Evolutionary conservation across 495 filamentous ascomycete genomes (phyloP), one percentile per base, ranked within the genome.

Genomic region (Talaromyces nanjingensis): DNA sequence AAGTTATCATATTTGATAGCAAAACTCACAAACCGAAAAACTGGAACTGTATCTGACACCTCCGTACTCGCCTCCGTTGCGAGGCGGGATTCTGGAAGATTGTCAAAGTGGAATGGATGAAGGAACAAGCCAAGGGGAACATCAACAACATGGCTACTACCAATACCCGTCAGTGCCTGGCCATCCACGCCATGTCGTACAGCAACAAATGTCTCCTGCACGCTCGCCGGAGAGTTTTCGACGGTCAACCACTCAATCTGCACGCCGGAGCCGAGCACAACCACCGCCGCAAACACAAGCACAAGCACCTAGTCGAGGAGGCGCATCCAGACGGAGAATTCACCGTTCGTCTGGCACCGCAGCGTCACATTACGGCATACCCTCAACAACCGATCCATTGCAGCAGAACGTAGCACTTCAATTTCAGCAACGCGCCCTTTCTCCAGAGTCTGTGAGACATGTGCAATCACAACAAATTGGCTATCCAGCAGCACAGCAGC

Each of bases 71-170:
- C 84, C 83, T 73, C 78, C 77, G 63, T 60, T 70, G 75, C 70
- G 74, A 73, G 78, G 73, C 71, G 73, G 70, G 64, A 75, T 74
- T 72, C 67, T 67, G 68, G 70, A 75, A 74, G 68, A 72, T 71
- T 72, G 69, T 65, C 71, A 78, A 65, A 72, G 77, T 80, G 85
- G 79, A 59, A 91, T 92, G 89, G 89, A 90, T 81, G 86, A 88
- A 77, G 83, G 86, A 71, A 76, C 77, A 70, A 81, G 80, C 65
- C 83, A 81, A 73, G 81, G 86, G 74, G 86, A 56, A 29, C 53
- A 20, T 14, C 56, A 88, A 83, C 87, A 86, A 76, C 83, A 89
- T 82, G 88, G 89, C 69, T 78, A 83, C 73, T 79, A 84, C 64
- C 69, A 64, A 58, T 74, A 72, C 68, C 67, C 68, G 60, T 58